phyloP scores from a whole-genome alignment of 352 stramenopile species.

The Phytopythium sindhum region DNA sequence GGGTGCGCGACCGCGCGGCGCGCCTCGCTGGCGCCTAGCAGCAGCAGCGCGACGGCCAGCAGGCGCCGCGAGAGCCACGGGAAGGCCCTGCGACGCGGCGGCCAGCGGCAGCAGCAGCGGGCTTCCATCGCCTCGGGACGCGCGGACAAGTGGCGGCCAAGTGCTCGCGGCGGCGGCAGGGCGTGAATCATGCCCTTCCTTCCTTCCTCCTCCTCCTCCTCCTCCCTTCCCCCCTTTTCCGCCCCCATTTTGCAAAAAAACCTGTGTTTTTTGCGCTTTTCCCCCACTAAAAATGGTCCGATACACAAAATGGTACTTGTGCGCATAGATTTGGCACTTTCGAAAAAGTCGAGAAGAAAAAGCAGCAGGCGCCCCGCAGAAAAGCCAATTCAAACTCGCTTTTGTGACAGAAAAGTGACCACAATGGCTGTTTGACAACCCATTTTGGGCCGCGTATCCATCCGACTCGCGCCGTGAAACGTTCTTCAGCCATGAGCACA shows the following conservation, averaged over 20 bases:
- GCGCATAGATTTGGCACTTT: neutral
- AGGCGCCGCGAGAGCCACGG: slow-evolving; percentile 16
- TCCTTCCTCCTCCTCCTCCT: neutral
- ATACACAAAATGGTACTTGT: neutral
- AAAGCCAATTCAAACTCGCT: neutral
- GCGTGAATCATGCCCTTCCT: neutral
- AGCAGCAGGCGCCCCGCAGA: no score
- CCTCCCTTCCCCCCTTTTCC: slow-evolving; percentile 2
- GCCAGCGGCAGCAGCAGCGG: slow-evolving; percentile 6
- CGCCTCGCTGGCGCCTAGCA: slow-evolving; percentile 32
- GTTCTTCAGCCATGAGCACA: no score
- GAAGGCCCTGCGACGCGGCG: neutral
- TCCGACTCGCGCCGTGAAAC: no score
- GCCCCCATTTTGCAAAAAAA: neutral
- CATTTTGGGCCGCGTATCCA: no score
- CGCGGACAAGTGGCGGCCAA: neutral
- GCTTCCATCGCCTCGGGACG: neutral
- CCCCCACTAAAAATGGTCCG: neutral
- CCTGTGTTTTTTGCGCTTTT: neutral
- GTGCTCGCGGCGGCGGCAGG: no score
- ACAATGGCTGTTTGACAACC: no score
- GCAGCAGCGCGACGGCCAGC: slow-evolving; percentile 20
- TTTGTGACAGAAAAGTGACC: slow-evolving; percentile 1
- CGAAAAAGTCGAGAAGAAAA: neutral
- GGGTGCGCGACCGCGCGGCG: slow-evolving; percentile 24